Evolutionary conservation across 305 asterid species (phyloP).

Genomic region (Fraxinus albicans): DNA sequence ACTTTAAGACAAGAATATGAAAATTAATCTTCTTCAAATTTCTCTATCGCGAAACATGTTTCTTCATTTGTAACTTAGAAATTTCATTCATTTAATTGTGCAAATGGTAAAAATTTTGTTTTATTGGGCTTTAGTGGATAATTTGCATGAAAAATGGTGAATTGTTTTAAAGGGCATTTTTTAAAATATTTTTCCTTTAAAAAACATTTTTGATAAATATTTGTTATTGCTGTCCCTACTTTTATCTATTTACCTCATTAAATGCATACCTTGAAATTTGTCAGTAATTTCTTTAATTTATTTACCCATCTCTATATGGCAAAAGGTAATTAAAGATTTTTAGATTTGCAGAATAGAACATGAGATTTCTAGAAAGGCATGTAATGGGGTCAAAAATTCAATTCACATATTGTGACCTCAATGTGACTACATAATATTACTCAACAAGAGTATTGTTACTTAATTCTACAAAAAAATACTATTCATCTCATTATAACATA

Average conservation of each 20-base stretch:
- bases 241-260: constrained; percentile 25
- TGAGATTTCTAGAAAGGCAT: constrained; percentile 23
- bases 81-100: no score
- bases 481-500: no score
- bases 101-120: neutral
- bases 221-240: neutral
- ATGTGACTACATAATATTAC: no score
- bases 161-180: neutral
- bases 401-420: neutral
- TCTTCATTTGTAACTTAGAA: neutral
- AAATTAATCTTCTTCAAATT: neutral
- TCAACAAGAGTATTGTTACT: no score
- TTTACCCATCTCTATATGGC: constrained; percentile 1
- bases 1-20: neutral
- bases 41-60: neutral
- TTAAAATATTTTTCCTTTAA: no score
- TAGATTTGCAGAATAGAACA: constrained; percentile 12
- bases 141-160: neutral
- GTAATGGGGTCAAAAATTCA: constrained; percentile 13
- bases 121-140: neutral
- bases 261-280: constrained; percentile 22
- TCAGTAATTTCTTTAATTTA: constrained; percentile 16
- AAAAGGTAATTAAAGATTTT: constrained; percentile 7
- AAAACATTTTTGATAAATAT: constrained; percentile 15
- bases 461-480: no score